phyloP scores from a whole-genome alignment of 805 yeast species.

The Yarrowia alimentaria region DNA sequence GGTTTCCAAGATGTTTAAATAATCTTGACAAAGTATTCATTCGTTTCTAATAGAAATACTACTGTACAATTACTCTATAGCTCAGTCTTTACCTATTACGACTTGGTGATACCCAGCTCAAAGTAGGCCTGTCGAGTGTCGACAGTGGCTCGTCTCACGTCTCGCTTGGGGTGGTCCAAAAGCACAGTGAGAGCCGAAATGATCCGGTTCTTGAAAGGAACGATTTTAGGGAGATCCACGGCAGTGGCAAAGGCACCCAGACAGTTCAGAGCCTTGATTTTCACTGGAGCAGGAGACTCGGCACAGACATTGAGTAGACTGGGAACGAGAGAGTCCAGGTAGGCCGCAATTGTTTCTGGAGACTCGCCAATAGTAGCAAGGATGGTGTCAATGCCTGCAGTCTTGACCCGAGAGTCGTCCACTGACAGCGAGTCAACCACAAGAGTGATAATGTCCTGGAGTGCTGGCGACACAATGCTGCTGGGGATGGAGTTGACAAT shows the following conservation, averaged over 20 bases:
- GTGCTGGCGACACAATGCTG: slow-evolving; percentile 61
- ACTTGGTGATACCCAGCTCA: slow-evolving; percentile 44
- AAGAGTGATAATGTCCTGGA: slow-evolving; percentile 65
- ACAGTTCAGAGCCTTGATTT: slow-evolving; percentile 57
- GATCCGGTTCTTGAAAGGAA: slow-evolving; percentile 53
- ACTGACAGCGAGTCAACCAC: slow-evolving; percentile 61
- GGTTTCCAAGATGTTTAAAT: neutral
- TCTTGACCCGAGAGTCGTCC: slow-evolving; percentile 49
- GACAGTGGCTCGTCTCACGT: slow-evolving; percentile 71
- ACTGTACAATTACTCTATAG: no score
- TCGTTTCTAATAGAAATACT: no score
- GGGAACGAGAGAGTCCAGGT: slow-evolving; percentile 58
- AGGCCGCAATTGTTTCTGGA: slow-evolving; percentile 51
- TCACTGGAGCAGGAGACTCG: slow-evolving; percentile 49
- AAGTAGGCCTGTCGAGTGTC: slow-evolving; percentile 76
- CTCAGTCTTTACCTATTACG: no score
- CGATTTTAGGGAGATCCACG: slow-evolving; percentile 44
- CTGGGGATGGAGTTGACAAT: slow-evolving; percentile 64
- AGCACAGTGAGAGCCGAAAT: slow-evolving; percentile 50
- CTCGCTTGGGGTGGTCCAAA: slow-evolving; percentile 72
- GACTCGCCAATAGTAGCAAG: slow-evolving; percentile 56
- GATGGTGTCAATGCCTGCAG: slow-evolving; percentile 62
- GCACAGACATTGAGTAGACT: slow-evolving; percentile 44
- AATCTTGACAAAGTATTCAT: no score
- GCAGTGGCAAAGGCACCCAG: slow-evolving; percentile 49